Evolutionary conservation across 2,329 filamentous ascomycete genomes (phyloP), one percentile per base, ranked within the genome.

Genomic region (Zasmidium angulare): DNA sequence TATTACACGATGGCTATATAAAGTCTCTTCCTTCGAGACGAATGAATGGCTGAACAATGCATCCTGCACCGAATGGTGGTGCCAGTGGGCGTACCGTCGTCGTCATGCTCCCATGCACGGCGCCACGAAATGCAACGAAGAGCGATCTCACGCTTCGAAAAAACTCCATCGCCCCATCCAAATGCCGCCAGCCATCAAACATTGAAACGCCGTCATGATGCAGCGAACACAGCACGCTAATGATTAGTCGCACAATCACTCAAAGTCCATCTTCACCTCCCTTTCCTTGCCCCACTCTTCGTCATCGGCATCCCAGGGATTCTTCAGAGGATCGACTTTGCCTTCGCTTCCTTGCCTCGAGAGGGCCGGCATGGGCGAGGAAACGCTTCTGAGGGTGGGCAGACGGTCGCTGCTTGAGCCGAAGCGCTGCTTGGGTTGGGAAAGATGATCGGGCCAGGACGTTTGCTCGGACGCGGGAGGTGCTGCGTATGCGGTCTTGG

Each of bases 241-340:
- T 11, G 26, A 43, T 43, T 17, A 19, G n/a, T 43, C 6, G 6
- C 36, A 43, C 6, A 10, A 29, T 40, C 22, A 53, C 19, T 53
- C 51, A 69, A 82, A 82, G 22, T 76, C 78, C 79, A 82, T 81
- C 69, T 77, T 72, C 43, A 81, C 71, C 60, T 80, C 72, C 66
- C 74, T 75, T 68, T 80, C 78, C 63, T 73, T 71, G 2, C 76
- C 78, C 69, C 78, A 80, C 2, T 78, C 76, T 26, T 78, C 76
- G 56, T 76, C 75, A 21, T 79, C 78, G 43, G 79, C 78, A 51
- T 76, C 74, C 78, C 79, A 81, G 4, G 78, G 79, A 66, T 81
- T 81, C 29, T 76, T 43, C 36, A 43, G 36, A 17, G 73, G 20
- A 74, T 73, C 20, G 60, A 46, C 23, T 51, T 59, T 17, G 21